Evolutionary conservation across 257 asterid genomes (phyloP), one percentile per base, ranked within the genome.

Genomic region (Penstemon davidsonii): DNA sequence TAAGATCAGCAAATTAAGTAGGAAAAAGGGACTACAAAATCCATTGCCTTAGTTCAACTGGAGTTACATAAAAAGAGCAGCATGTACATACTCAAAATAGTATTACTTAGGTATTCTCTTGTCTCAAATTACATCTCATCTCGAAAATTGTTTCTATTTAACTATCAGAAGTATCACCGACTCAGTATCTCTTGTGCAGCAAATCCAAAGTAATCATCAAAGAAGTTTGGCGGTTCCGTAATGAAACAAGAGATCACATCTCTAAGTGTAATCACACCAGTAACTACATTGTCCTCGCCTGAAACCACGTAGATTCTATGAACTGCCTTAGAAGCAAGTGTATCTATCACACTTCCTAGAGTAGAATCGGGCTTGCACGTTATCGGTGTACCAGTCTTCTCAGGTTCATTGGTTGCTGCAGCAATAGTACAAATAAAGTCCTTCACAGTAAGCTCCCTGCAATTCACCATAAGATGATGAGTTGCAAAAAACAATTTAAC

Each of bases 231-330:
- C 6, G 96, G 98, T 79, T 93, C 98, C 5, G 69, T 77, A 61
- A 92, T 82, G 40, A 90, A 90, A 80, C 96, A 88, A 0, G 96
- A 86, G 79, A 88, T 88, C 49, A 93, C 97, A 62, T 88, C 95
- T 72, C 98, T 81, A 10, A 92, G 87, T 0, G 99, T 90, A 6
- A 90, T 79, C 36, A 93, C 91, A 0, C 99, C 96, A 1, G 71
- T 42, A 1, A 85, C 86, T 50, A 85, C 82, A 46, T 74, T 73
- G 3, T 55, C 62, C 40, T 42, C 78, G 0, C 76, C 88, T 3
- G 78, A 68, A 3, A 84, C 89, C 47, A 87, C 92, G n/a, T 93
- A 86, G 73, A 93, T 84, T 55, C 99, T 79, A 72, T 90, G 92
- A 69, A 88, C 94, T 4, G 76, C 76, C 68, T 76, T 79, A 5